These are phyloP conservation scores for Blastobotrys capitulatus DNA, from an alignment of 1,139 yeast genomes.

Conservation along the genomic window DNA sequence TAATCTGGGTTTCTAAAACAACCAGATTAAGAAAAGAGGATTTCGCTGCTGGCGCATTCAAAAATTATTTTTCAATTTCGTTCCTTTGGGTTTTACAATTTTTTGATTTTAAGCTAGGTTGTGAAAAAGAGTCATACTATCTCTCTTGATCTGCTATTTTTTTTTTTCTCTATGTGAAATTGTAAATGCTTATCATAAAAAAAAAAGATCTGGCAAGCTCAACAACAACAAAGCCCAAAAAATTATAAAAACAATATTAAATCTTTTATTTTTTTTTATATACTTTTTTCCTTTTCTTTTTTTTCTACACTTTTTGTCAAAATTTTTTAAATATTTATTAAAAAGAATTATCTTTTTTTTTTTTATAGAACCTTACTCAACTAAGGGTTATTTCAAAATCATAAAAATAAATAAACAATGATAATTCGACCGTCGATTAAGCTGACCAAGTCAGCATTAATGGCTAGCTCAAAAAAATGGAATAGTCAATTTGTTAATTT, in stretches of 20 bases:
- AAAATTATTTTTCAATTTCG: too few species aligned
- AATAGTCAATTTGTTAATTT: background rate
- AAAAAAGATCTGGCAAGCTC: too few species aligned
- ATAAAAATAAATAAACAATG: background rate
- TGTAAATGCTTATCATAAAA: too few species aligned
- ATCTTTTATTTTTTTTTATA: conserved; percentile 2
- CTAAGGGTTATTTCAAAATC: background rate
- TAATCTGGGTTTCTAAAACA: too few species aligned
- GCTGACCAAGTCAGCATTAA: conserved; percentile 6
- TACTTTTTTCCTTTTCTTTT: background rate
- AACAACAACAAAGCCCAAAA: too few species aligned
- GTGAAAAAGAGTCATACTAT: too few species aligned
- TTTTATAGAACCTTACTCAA: background rate
- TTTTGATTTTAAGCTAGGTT: too few species aligned
- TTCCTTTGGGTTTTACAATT: too few species aligned
- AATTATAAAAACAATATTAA: background rate
- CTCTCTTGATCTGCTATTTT: too few species aligned
- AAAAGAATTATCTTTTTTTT: background rate
- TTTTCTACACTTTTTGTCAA: background rate
- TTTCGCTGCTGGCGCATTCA: too few species aligned
- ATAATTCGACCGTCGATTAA: conserved; percentile 9
- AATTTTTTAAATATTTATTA: background rate
- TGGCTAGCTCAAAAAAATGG: background rate
- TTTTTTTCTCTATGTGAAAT: too few species aligned
- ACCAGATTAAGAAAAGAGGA: too few species aligned